Base-by-base conservation (phyloP, 768 basidiomycete genomes). In the Daedalea quercina region DNA sequence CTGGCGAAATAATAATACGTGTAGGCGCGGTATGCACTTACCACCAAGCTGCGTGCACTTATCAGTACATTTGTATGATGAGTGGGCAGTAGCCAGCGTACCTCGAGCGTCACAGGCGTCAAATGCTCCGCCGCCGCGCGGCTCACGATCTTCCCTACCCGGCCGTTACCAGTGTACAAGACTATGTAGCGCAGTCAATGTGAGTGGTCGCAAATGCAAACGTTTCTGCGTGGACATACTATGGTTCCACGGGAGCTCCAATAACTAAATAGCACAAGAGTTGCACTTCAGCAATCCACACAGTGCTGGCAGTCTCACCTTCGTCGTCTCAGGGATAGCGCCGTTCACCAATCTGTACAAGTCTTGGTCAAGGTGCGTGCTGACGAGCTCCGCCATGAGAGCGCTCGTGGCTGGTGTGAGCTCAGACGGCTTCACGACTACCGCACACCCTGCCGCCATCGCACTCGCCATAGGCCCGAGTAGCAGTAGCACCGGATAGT, bases 341-440 rank as follows among this genome's bases (percentile, higher is more conserved):
- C 88, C 88, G 54, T 86, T 81, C 28, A 90, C 77, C 28, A 92
- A 73, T 15, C 78, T 72, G 19, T 82, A 75, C 3, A 87, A 65
- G 40, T 80, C 75, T 0, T 70, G 63, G 65, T 93, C 90, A 54
- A 94, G 60, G 61, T 94, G 92, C 61, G 85, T 82, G 2, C 81
- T 80, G 13, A 89, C 33, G 8, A 91, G 76, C 58, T 88, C 82
- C 0, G 81, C 76, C 19, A 90, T 62, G n/a, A 91, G 74, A 13
- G 76, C 60, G 45, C 80, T 82, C 9, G 73, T 69, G 2, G 77
- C 75, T 0, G 84, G 79, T 0, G 79, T 72, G 8, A 79, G 67
- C 62, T 93, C 90, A 1, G 90, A 84, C 1, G 87, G 87, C 64
- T 93, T 93, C 47, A 91, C 41, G 3, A 84, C 67, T 2, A 78